These are phyloP conservation scores for Daedaleopsis sinensis DNA, from an alignment of 768 basidiomycete genomes.

Conservation along the genomic window DNA sequence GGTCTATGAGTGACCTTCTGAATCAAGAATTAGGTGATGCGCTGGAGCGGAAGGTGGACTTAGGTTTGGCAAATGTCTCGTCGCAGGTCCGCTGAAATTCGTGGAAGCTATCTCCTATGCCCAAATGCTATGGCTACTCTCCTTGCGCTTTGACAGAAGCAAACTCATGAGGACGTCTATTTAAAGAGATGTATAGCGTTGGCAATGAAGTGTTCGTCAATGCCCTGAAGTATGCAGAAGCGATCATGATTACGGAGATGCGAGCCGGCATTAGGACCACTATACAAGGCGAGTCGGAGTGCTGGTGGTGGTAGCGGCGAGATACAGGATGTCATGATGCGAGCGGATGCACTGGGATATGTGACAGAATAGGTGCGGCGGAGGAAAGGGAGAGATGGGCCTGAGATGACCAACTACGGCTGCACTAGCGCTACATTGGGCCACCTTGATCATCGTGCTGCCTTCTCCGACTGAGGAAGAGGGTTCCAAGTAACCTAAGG, in stretches of 20 bases:
- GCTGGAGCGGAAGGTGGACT: constrained; percentile 38
- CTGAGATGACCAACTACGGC: neutral
- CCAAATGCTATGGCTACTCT: neutral
- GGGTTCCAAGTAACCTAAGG: constrained; percentile 59
- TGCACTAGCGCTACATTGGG: neutral
- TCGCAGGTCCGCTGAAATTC: constrained; percentile 20
- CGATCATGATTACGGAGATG: no score
- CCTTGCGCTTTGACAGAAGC: neutral
- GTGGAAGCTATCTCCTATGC: neutral
- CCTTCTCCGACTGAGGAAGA: constrained; percentile 64
- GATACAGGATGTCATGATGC: neutral
- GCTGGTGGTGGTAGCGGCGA: neutral
- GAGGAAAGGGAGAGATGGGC: neutral
- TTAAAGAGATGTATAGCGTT: no score
- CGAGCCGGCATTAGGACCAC: neutral
- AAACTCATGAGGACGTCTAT: no score
- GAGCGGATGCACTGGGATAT: neutral
- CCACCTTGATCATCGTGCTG: constrained; percentile 1
- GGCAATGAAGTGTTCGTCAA: no score
- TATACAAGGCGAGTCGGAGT: neutral
- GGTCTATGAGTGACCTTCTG: constrained; percentile 61
- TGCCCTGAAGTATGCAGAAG: no score
- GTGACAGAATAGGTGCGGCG: neutral
- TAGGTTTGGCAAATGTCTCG: constrained; percentile 35
- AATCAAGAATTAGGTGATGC: constrained; percentile 64